A percentile compares a stretch with the other conserved stretches of the same genome.
Conservation (phyloP, 805 yeast genomes). For the Myxozyma udenii region DNA sequence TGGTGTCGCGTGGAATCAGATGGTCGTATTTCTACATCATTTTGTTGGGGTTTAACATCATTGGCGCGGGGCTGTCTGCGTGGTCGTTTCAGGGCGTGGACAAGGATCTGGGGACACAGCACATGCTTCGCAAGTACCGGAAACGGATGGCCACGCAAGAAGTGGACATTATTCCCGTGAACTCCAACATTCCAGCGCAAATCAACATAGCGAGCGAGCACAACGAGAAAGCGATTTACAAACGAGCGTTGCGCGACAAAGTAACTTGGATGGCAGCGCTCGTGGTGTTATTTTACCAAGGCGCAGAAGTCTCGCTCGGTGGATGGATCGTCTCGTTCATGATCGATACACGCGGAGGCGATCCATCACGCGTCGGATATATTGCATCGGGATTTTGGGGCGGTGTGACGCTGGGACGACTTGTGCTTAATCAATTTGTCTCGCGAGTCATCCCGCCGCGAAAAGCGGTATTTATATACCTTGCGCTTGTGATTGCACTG, state of each 20-base stretch:
- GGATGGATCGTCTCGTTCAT: conserved; percentile 71
- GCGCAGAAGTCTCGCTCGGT: conserved; percentile 66
- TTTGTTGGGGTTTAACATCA: conserved; percentile 43
- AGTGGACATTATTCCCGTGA: neutral
- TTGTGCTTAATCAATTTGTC: conserved; percentile 41
- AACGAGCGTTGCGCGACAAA: conserved; percentile 4
- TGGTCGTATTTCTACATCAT: conserved; percentile 59
- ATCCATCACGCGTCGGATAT: conserved; percentile 51
- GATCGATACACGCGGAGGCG: conserved; percentile 51
- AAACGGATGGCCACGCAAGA: neutral
- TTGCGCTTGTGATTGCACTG: conserved; percentile 39
- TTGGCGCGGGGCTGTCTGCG: conserved; percentile 39
- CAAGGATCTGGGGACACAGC: conserved; percentile 18
- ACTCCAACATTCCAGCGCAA: neutral
- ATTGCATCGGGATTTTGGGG: conserved; percentile 70
- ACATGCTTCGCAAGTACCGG: conserved; percentile 15
- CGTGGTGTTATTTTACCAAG: conserved; percentile 61
- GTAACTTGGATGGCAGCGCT: conserved; percentile 48
- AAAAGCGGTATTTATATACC: conserved; percentile 42
- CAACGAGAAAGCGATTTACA: conserved; percentile 4
- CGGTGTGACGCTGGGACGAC: conserved; percentile 64
- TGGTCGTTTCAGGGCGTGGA: conserved; percentile 44
- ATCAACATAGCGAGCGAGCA: neutral
- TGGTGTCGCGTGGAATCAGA: conserved; percentile 48
- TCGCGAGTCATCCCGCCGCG: conserved; percentile 17